Conservation (phyloP, 441 rosid genomes). For the Syzygium syzygioides region DNA sequence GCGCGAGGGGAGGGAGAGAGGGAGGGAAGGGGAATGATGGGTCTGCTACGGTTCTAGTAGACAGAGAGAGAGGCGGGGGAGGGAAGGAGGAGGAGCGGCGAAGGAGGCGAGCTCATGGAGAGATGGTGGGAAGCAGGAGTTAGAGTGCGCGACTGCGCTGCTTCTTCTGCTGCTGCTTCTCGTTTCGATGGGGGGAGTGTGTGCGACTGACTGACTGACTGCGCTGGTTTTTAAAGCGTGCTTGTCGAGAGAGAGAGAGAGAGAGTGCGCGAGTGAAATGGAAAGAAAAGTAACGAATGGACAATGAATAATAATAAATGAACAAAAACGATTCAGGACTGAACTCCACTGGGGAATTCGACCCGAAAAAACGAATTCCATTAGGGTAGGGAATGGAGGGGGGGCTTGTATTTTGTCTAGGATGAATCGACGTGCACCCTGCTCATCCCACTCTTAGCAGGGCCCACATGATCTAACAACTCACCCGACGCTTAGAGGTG, state of each 20-base stretch:
- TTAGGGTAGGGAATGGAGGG: background rate
- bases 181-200: background rate
- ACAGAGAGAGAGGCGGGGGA: background rate
- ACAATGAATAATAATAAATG: accelerated
- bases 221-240: background rate
- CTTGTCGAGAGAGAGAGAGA: background rate
- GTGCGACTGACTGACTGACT: background rate
- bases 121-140: background rate
- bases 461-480: accelerated
- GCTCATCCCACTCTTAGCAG: accelerated
- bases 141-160: background rate
- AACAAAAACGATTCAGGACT: background rate
- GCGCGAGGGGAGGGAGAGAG: background rate
- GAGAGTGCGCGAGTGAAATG: background rate
- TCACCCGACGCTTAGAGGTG: background rate
- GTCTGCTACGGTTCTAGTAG: background rate
- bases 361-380: background rate
- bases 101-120: background rate
- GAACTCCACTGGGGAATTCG: background rate
- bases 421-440: background rate
- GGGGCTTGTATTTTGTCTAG: background rate
- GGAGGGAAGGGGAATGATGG: background rate
- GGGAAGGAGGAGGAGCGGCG: background rate
- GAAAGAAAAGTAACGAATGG: background rate
- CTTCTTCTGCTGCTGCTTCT: background rate